Conservation (phyloP, 805 yeast species). For the Teunomyces kruisii region DNA sequence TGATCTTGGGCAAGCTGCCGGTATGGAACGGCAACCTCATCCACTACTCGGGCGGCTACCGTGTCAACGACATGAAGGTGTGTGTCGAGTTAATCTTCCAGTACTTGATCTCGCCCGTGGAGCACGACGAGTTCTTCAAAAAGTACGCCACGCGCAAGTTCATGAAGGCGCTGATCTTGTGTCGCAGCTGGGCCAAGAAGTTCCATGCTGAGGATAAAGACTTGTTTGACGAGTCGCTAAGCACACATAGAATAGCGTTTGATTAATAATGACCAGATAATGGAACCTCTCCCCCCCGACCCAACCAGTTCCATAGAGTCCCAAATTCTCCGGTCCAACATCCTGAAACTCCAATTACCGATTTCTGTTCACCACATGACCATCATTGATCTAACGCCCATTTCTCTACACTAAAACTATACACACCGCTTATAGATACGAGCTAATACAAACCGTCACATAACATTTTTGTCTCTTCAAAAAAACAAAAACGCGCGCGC, state of each 20-base stretch:
- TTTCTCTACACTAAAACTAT: too few relatives aligned
- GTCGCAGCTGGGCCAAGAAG: slow-evolving; percentile 82
- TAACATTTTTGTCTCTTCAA: too few relatives aligned
- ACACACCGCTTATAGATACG: slow-evolving; percentile 2
- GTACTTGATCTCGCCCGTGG: slow-evolving; percentile 75
- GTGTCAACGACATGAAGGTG: slow-evolving; percentile 67
- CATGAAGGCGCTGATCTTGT: slow-evolving; percentile 78
- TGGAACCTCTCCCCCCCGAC: too few relatives aligned
- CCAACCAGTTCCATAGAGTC: too few relatives aligned
- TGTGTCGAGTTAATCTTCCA: slow-evolving; percentile 73
- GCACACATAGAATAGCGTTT: slow-evolving; percentile 18
- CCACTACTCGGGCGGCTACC: slow-evolving; percentile 90
- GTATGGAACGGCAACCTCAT: slow-evolving; percentile 86
- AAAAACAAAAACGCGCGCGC: too few relatives aligned
- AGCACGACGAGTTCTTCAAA: slow-evolving; percentile 89
- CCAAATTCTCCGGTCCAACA: too few relatives aligned
- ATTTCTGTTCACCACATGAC: too few relatives aligned
- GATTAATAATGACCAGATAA: too few relatives aligned
- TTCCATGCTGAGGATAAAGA: slow-evolving; percentile 46
- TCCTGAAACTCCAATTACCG: too few relatives aligned
- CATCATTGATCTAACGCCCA: too few relatives aligned
- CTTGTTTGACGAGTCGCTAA: slow-evolving; percentile 28
- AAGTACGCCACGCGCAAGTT: slow-evolving; percentile 89
- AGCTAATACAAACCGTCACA: not conserved
- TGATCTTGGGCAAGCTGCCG: slow-evolving; percentile 60